Evolutionary conservation across 441 rosid species (phyloP), one percentile per base, ranked within the genome.

Genomic region (Mallotus japonicus): DNA sequence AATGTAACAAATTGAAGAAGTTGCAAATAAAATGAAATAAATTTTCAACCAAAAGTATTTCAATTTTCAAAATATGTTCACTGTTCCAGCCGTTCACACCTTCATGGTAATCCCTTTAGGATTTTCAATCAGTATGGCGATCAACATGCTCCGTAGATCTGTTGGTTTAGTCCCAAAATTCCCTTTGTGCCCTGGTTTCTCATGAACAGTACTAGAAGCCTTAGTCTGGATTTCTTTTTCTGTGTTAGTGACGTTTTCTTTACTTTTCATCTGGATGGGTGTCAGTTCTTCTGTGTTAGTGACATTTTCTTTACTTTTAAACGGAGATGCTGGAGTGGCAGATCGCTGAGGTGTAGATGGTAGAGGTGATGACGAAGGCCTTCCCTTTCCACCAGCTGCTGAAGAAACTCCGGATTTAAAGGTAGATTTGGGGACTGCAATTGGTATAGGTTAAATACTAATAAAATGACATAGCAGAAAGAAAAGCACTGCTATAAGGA

Each of bases 71-170:
- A 70, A 28, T 62, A 46, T 79, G 10, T 67, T 68, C 40, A 66
- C 16, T 50, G 62, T 73, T 69, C 74, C n/a, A 16, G 49, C 55
- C 32, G 56, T 46, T 69, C 81, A 78, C 84, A 89, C 99, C 96
- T 93, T 88, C 77, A 90, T 81, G 88, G 83, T 92, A 97, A 92
- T 85, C 51, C 96, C 96, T 73, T 82, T 86, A 20, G 97, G 93
- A 72, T 90, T 86, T 82, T 92, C 90, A 58, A 70, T 88, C 60
- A 93, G 91, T 75, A 87, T 75, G 80, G 83, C 71, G 74, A 85
- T 82, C 81, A 90, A 67, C 82, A 83, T 71, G 76, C 87, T 82
- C 85, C 85, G 86, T 84, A 93, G 80, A 84, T 92, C 93, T 73
- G 56, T 75, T 79, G 92, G 83, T 74, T 83, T 83, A 71, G 79